These are phyloP conservation scores for Saccharum hybrid DNA, from an alignment of 202 grass and related monocot genomes.

Conservation along the genomic window DNA sequence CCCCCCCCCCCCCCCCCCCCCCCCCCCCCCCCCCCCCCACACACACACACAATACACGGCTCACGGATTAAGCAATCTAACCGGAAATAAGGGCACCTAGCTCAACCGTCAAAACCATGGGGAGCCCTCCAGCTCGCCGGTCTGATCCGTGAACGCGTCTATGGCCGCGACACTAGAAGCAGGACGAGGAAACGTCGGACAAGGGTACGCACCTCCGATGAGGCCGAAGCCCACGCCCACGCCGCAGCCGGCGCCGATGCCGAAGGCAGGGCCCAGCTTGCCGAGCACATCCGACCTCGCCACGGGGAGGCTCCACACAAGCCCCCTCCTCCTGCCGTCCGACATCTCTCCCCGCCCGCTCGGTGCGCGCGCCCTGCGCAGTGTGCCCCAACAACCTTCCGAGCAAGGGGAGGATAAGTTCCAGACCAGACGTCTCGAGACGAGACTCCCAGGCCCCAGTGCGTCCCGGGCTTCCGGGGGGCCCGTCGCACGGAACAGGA, in stretches of 20 bases:
- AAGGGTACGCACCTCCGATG: conserved; percentile 62
- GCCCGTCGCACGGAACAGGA: not conserved
- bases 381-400: not conserved
- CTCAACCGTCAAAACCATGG: not conserved
- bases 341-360: conserved; percentile 43
- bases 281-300: conserved; percentile 72
- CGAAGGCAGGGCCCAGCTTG: conserved; percentile 76
- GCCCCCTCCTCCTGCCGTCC: conserved; percentile 51
- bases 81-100: not conserved
- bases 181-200: not conserved
- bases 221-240: conserved; percentile 75
- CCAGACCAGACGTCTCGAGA: conserved; percentile 2
- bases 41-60: too few species aligned
- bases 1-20: too few species aligned
- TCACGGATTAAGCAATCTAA: not conserved
- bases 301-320: conserved; percentile 63
- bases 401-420: not conserved
- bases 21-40: too few species aligned
- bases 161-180: not conserved
- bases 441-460: not conserved
- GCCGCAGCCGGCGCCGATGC: conserved; percentile 82
- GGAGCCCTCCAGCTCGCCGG: not conserved
- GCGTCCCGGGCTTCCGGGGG: not conserved
- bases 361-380: not conserved
- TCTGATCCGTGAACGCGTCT: not conserved